Evolutionary conservation across 2,329 filamentous ascomycete genomes (phyloP), one percentile per base, ranked within the genome.

Genomic region (Scedosporium boydii): DNA sequence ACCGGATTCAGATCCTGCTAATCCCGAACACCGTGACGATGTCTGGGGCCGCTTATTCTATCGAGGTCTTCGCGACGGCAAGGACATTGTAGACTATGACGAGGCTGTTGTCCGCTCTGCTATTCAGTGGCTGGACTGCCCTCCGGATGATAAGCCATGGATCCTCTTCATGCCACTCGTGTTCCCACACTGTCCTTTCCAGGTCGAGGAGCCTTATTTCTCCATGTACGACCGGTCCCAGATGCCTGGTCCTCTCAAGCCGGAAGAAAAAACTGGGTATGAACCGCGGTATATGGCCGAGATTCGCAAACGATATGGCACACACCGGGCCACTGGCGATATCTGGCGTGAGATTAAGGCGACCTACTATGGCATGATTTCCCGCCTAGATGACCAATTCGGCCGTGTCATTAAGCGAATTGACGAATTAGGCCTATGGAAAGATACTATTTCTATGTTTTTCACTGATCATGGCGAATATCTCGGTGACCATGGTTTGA

Each of bases 361-460:
- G 0, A 79, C 76, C 0, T 79, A 80, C 63, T 78, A 76, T 61
- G 78, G 78, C 16, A 80, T 80, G 77, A 78, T 79, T 5, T 71
- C 76, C 0, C 69, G 78, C 0, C 64, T 80, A 0, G 77, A 80
- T 62, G 73, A 78, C 29, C 77, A 80, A 62, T 80, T 80, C 53
- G 77, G 78, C 0, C 67, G 74, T 0, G 66, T 80, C 4, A 65
- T 78, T 9, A 67, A 68, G 0, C 70, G 69, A 4, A 64, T 76
- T 2, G 71, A 77, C 9, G 68, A 72, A 0, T 65, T 71, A 1
- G 70, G 66, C 0, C 65, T 76, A 0, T 78, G 74, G 73, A 68
- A 75, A 3, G 67, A 72, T 6, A 78, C 76, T 0, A 70, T 79
- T 0, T 77, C 76, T 0, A 71, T 78, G 69, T 77, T 78, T 65